phyloP scores from a whole-genome alignment of 2,329 filamentous ascomycete genomes.

The Sarocladium oryzae region DNA sequence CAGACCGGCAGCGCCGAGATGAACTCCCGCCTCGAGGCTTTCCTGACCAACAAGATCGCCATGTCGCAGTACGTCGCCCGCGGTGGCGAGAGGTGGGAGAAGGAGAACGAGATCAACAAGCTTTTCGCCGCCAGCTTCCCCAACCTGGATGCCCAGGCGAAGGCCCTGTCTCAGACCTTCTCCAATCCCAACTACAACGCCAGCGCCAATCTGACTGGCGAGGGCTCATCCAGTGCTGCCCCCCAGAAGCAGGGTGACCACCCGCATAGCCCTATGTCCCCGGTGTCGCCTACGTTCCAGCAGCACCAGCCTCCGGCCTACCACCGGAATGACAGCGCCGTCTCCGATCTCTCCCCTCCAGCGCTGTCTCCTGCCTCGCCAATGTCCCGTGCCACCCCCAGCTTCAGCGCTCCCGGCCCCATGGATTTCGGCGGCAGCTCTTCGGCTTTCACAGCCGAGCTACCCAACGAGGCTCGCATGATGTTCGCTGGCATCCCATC shows the following conservation, averaged over 20 bases:
- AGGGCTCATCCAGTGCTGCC: not conserved
- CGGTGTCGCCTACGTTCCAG: slow-evolving; percentile 18
- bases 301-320: slow-evolving; percentile 15
- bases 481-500: slow-evolving; percentile 25
- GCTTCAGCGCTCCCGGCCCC: slow-evolving; percentile 16
- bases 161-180: slow-evolving; percentile 17
- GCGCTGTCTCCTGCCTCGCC: slow-evolving; percentile 21
- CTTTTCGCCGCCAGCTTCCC: slow-evolving; percentile 42
- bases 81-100: slow-evolving; percentile 29
- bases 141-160: slow-evolving; percentile 22
- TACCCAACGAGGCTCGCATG: slow-evolving; percentile 37
- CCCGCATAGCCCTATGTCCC: slow-evolving; percentile 13
- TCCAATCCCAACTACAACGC: slow-evolving; percentile 9
- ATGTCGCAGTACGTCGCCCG: slow-evolving; percentile 34
- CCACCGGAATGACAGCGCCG: slow-evolving; percentile 14
- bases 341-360: slow-evolving; percentile 21
- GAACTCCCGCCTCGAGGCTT: slow-evolving; percentile 52
- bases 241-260: too few relatives aligned
- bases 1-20: slow-evolving; percentile 54
- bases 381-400: slow-evolving; percentile 16
- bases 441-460: slow-evolving; percentile 35
- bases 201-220: not conserved
- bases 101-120: slow-evolving; percentile 39
- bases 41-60: slow-evolving; percentile 34
- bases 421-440: slow-evolving; percentile 15